Evolutionary conservation across 768 basidiomycete genomes (phyloP), one percentile per base, ranked within the genome.

Genomic region (Leucosporidium creatinivorum): DNA sequence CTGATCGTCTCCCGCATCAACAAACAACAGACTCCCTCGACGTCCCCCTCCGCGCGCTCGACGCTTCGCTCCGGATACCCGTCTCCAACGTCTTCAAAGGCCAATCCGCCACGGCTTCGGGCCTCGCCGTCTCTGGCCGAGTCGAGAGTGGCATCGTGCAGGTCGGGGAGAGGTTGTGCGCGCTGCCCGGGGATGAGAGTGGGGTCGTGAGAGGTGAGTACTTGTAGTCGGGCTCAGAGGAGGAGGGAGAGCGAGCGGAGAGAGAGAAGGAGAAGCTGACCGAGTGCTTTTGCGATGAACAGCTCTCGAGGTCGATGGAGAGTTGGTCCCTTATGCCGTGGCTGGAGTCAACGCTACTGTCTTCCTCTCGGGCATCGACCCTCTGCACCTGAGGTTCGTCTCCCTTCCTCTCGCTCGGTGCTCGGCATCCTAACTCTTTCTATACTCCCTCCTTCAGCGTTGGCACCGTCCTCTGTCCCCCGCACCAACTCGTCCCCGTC

Each of bases 41-140:
- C 19, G 67, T 75, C 4, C 76, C 74, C 3, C 25, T 57, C 8
- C 65, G 75, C 44, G 58, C 72, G 0, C 86, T 93, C 57, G 81
- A 82, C 4, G 82, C 85, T 0, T 87, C 93, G 0, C 78, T 94
- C 28, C 85, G 96, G 48, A 82, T 97, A 55, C 96, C 96, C 0
- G 84, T 98, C 26, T 89, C 92, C 18, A 98, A 99, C 76, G 90
- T 98, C 5, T 98, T 94, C 82, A 93, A 87, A 78, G 89, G 89
- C 5, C 87, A 88, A 75, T 85, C 87, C 21, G 85, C 89, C 3
- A 85, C 88, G 3, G 79, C 81, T 1, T 79, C 80, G 2, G 82
- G 82, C n/a, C 85, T 84, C 7, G 89, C 86, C 0, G 85, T 97
- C 0, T 84, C 87, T 28, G 96, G 96, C 23, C 81, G 93, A 59